Percentiles rank a stretch among this genome's conserved stretches.
phyloP scores from a whole-genome alignment of 208 protist genomes.

The Crithidia sp. region DNA sequence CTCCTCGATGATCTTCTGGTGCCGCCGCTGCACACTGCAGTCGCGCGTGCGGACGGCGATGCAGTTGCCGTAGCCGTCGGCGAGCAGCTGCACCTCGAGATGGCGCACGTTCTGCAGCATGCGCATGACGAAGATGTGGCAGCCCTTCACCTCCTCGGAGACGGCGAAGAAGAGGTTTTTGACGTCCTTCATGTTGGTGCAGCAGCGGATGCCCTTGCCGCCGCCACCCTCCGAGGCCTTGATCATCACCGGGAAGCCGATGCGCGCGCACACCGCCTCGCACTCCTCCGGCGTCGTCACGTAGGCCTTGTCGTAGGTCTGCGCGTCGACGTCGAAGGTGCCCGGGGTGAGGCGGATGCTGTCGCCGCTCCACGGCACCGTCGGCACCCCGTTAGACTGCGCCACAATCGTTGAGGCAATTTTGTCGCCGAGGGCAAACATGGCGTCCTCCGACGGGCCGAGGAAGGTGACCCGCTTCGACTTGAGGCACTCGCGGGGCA shows the following conservation, averaged over 20 bases:
- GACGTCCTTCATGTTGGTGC: constrained; percentile 81
- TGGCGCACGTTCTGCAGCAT: constrained; percentile 94
- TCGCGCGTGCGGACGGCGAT: constrained; percentile 95
- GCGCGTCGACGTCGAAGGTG: constrained; percentile 76
- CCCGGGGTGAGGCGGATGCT: constrained; percentile 58
- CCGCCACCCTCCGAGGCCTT: constrained; percentile 99
- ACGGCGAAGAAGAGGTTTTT: constrained; percentile 88
- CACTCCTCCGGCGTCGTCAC: constrained; percentile 94
- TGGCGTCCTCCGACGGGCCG: constrained; percentile 82
- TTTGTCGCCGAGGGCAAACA: constrained; percentile 97
- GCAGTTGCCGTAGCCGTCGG: constrained; percentile 94
- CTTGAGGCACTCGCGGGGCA: constrained; percentile 89
- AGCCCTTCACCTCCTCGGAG: constrained; percentile 96
- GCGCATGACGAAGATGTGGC: constrained; percentile 98
- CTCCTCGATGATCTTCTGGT: constrained; percentile 99
- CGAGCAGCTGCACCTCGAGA: constrained; percentile 97
- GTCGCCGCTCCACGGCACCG: constrained; percentile 93
- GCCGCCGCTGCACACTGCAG: constrained; percentile 98
- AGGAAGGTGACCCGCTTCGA: constrained; percentile 74
- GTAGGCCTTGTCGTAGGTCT: constrained; percentile 89
- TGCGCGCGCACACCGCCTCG: constrained; percentile 74
- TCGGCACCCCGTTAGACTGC: constrained; percentile 95
- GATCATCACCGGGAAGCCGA: constrained; percentile 98
- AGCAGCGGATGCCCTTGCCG: constrained; percentile 98
- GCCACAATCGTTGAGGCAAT: constrained; percentile 98